Evolutionary conservation across 208 protist species (phyloP).

Genomic region (Leishmania arabica): DNA sequence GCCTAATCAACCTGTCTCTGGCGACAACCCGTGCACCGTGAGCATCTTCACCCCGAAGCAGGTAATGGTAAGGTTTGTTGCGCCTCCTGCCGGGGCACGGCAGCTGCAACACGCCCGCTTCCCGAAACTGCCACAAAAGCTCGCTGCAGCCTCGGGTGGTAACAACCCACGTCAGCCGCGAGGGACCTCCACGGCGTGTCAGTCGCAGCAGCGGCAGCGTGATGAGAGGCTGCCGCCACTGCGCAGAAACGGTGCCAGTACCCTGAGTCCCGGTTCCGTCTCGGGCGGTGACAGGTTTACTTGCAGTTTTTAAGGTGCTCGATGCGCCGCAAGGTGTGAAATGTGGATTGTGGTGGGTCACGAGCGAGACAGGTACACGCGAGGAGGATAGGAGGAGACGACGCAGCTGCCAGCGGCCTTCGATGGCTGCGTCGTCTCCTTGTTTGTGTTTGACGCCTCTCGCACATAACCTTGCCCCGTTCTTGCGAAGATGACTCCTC

Average conservation of each 20-base stretch:
- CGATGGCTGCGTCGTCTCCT: neutral
- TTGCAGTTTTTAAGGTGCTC: slow-evolving; percentile 2
- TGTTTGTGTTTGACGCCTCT: neutral
- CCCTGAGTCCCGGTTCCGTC: neutral
- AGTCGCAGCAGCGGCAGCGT: slow-evolving; percentile 2
- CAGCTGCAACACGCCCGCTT: slow-evolving; percentile 54
- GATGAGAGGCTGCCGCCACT: slow-evolving; percentile 11
- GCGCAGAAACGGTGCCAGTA: slow-evolving; percentile 9
- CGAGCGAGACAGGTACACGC: neutral
- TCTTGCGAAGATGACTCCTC: neutral
- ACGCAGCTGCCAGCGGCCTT: neutral
- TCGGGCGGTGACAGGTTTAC: neutral
- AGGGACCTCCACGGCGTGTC: slow-evolving; percentile 1
- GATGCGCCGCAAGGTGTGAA: neutral
- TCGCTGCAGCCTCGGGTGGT: neutral
- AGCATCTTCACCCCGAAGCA: slow-evolving; percentile 70
- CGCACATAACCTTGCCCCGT: neutral
- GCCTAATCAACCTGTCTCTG: slow-evolving; percentile 40
- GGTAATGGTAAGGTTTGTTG: slow-evolving; percentile 59
- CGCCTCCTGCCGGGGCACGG: slow-evolving; percentile 37
- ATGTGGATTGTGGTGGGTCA: neutral
- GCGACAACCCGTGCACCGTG: slow-evolving; percentile 63
- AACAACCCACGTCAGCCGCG: neutral
- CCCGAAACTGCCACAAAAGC: slow-evolving; percentile 41
- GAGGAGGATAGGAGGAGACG: neutral